Evolutionary conservation across 306 rosid genomes (phyloP).

Genomic region (Gynostemma pentaphyllum): DNA sequence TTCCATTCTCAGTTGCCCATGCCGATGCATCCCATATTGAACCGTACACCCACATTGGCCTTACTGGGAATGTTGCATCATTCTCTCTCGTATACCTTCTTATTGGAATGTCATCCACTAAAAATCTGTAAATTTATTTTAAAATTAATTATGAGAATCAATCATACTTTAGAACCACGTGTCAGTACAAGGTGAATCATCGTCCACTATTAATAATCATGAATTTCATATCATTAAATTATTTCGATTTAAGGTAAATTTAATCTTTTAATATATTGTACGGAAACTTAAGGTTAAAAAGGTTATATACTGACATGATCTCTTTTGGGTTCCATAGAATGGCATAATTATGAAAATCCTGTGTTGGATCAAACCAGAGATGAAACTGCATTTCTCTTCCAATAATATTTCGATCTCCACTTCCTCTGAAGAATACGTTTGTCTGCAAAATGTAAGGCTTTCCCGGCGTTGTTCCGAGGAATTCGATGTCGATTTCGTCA

Average conservation of each 20-base stretch:
- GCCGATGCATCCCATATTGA: slow-evolving; percentile 93
- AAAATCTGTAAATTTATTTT: slow-evolving; percentile 32
- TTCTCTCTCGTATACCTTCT: slow-evolving; percentile 61
- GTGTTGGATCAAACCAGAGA: slow-evolving; percentile 91
- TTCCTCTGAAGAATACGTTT: slow-evolving; percentile 77
- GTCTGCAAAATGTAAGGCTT: slow-evolving; percentile 88
- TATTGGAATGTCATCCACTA: slow-evolving; percentile 80
- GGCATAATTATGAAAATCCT: slow-evolving; percentile 72
- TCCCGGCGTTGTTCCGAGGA: slow-evolving; percentile 64
- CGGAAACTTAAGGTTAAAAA: no score
- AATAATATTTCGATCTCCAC: slow-evolving; percentile 58
- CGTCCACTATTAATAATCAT: no score
- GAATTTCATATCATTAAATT: no score
- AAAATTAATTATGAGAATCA: not conserved
- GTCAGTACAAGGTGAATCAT: no score
- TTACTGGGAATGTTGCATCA: slow-evolving; percentile 60
- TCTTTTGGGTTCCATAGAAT: slow-evolving; percentile 65
- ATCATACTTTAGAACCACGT: no score
- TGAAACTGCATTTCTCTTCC: slow-evolving; percentile 81
- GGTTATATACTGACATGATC: slow-evolving; percentile 48
- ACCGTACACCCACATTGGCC: slow-evolving; percentile 80
- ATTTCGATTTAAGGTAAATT: no score
- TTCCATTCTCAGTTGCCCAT: slow-evolving; percentile 91
- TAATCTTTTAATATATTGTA: not conserved
- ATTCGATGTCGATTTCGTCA: slow-evolving; percentile 85